Conservation (phyloP, 108 stramenopile genomes). For the Parmales sp. region DNA sequence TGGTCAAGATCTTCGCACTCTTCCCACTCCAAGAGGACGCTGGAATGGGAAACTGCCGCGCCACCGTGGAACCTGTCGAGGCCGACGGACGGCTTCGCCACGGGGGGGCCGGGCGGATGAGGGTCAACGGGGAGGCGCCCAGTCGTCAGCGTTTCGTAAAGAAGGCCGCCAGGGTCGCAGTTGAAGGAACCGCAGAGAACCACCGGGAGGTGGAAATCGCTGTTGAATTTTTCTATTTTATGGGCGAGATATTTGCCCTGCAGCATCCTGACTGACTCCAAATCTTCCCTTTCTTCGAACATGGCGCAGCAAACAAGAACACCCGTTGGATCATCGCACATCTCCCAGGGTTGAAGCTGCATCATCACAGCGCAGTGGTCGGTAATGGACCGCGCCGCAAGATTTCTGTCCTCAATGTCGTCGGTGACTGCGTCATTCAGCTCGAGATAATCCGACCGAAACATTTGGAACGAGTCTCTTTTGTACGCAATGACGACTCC, state of each 20-base stretch:
- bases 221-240: conserved; percentile 29
- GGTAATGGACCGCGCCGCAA: background rate
- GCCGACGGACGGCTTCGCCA: conserved; percentile 17
- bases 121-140: conserved; percentile 20
- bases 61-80: conserved; percentile 11
- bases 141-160: conserved; percentile 24
- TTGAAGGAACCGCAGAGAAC: conserved; percentile 34
- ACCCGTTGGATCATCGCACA: conserved; percentile 1
- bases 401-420: conserved; percentile 4
- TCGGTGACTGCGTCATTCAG: conserved; percentile 15
- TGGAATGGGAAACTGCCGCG: background rate
- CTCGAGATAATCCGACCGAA: conserved; percentile 18
- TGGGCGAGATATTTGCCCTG: conserved; percentile 27
- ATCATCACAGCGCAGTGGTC: conserved; percentile 8
- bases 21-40: conserved; percentile 1
- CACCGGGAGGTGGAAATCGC: conserved; percentile 33
- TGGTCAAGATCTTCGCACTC: conserved; percentile 3
- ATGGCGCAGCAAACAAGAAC: background rate
- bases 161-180: conserved; percentile 22
- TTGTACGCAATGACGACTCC: conserved; percentile 33
- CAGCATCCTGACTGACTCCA: conserved; percentile 23
- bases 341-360: background rate
- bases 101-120: conserved; percentile 14
- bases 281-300: background rate
- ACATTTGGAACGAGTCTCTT: conserved; percentile 22